Base-by-base conservation (phyloP, 2,329 filamentous ascomycete genomes). In the Amphichorda felina region DNA sequence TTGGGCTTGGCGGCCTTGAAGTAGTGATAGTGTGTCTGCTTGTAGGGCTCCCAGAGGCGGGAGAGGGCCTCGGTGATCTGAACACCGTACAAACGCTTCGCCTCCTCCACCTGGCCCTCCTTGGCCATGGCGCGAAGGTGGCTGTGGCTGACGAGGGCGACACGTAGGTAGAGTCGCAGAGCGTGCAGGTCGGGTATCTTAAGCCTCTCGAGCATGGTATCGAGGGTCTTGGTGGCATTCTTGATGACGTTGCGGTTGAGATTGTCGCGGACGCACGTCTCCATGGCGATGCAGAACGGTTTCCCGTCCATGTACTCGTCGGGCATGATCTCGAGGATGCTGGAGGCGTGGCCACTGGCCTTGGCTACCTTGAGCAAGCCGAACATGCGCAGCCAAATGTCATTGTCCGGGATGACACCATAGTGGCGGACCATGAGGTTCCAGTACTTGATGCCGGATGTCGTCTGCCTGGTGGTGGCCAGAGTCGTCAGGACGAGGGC, bases 391-490 rank as follows among this genome's bases (percentile, higher is more conserved):
- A 76, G 65, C 59, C 79, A 82, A 50, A 85, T 87, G 42, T 78
- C 68, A 8, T 63, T 48, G 51, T 95, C 88, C 1, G 89, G 87
- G 2, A 62, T 51, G 40, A 95, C 59, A n/a, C 59, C 58, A 51
- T 75, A 68, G 10, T 66, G 56, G 2, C 64, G 53, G 6, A 79
- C 82, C 38, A 95, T 61, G 5, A 79, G 51, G 14, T 79, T 63
- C 88, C 88, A 96, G 56, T 95, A 96, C 22, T 68, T 68, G 35
- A 70, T 58, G n/a, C 76, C 82, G n/a, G 72, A 57, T 11, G 70
- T 67, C 7, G 74, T 72, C 35, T 72, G 67, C 35, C 72, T 69
- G 22, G 78, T 68, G 22, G 72, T 66, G 10, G 68, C 59, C 35
- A 85, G 72, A 6, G 79, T 70, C 31, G 74, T 63, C 29, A 94